Conservation (phyloP, 192 early-diverging fungal species). For the Cetraspora pellucida region DNA sequence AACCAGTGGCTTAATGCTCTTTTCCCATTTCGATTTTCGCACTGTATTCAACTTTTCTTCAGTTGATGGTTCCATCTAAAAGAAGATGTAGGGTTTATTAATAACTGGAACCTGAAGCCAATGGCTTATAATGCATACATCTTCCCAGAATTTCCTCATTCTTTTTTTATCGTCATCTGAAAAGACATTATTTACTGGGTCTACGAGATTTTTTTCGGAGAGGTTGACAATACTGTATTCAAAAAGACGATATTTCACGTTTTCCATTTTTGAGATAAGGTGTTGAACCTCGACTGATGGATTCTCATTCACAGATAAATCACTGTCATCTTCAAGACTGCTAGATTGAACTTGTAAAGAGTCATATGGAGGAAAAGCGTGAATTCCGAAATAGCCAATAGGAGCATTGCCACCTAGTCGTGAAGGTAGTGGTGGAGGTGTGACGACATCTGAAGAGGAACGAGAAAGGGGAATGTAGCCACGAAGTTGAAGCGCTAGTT, state of each 20-base stretch:
- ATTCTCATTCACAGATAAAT: slow-evolving; percentile 25
- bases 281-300: slow-evolving; percentile 8
- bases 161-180: slow-evolving; percentile 32
- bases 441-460: too few species aligned
- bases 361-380: too few species aligned
- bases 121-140: slow-evolving; percentile 7
- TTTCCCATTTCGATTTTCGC: slow-evolving; percentile 23
- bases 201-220: slow-evolving; percentile 23
- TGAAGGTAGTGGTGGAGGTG: too few species aligned
- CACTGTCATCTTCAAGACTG: background rate
- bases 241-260: slow-evolving; percentile 30
- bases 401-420: too few species aligned
- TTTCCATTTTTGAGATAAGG: slow-evolving; percentile 19
- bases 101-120: slow-evolving; percentile 7
- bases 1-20: slow-evolving; percentile 20
- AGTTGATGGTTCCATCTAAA: slow-evolving; percentile 32
- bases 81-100: slow-evolving; percentile 29
- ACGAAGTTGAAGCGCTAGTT: too few species aligned
- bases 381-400: too few species aligned
- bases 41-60: slow-evolving; percentile 31
- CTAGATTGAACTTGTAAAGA: too few species aligned
- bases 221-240: slow-evolving; percentile 29
- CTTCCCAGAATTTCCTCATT: slow-evolving; percentile 14
- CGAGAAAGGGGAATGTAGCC: too few species aligned
- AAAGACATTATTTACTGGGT: slow-evolving; percentile 34